Base-by-base conservation (phyloP, 805 yeast genomes). In the Geotrichum ghanense region DNA sequence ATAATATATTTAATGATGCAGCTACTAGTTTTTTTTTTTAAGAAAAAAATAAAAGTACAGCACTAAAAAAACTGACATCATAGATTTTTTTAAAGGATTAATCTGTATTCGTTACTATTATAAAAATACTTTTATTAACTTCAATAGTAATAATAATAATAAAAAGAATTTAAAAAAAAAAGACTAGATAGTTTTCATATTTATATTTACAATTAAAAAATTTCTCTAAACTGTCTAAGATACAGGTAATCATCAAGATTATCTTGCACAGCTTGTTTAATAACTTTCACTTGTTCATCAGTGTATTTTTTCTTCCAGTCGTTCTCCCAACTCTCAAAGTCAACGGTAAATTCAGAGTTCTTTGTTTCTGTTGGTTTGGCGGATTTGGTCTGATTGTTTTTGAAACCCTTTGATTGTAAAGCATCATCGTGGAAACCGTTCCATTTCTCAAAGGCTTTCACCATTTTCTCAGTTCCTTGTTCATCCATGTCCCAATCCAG, bases 391-490 rank as follows among this genome's bases (percentile, higher is more conserved):
- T 31, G 37, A n/a, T n/a, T n/a, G 10, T 5, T 12, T 12, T 31
- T 31, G 49, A 56, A 55, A 2, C 59, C 57, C 6, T 43, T 44
- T 6, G 55, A 48, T 4, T 53, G 47, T 21, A 56, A 43, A 7
- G 51, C 58, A 26, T 50, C 56, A 20, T 56, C 58, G 24, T 56
- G 59, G 45, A 53, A 56, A 1, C 59, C 59, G 24, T 47, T 49
- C 59, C 59, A 56, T 44, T 55, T 55, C 22, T 50, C 53, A 35
- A 56, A 56, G 37, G 42, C 26, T 25, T 53, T 43, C 12, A 43
- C 50, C 12, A 46, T 55, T 25, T 48, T 39, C 17, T 31, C 14
- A 6, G 37, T 31, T 6, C 12, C 37, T 16, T 43, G 50, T 3
- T 42, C 46, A 40, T 54, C 48, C 26, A 39, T 51, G 9, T 48